Evolutionary conservation across 2,329 filamentous ascomycete genomes (phyloP).

Genomic region (Mycosphaerelloides madeirae): DNA sequence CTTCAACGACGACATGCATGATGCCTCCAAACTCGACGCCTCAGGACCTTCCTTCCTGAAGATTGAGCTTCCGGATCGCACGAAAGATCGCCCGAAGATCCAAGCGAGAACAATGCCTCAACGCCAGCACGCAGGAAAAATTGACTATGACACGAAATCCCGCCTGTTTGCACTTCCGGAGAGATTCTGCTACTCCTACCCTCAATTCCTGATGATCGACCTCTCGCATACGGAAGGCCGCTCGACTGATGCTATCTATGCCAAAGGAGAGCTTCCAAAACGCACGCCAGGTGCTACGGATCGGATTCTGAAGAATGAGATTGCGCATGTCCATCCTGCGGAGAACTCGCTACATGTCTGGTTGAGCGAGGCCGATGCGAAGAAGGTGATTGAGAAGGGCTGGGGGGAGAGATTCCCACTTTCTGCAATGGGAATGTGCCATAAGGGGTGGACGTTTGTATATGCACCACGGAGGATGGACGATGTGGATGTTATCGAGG

Average conservation of each 20-base stretch:
- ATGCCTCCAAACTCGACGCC: constrained; percentile 7
- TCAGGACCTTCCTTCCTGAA: constrained; percentile 2
- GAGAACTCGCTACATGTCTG: constrained; percentile 20
- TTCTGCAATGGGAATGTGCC: constrained; percentile 9
- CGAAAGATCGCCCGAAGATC: constrained; percentile 7
- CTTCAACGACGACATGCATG: constrained; percentile 9
- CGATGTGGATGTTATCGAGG: constrained; percentile 13
- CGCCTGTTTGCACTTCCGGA: constrained; percentile 10
- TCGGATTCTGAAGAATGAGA: constrained; percentile 12
- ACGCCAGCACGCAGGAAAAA: constrained; percentile 8
- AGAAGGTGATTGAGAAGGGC: constrained; percentile 10
- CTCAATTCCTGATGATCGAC: constrained; percentile 9
- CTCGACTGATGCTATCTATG: constrained; percentile 17
- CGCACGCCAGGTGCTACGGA: constrained; percentile 3
- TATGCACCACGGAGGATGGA: constrained; percentile 36
- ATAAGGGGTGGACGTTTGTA: constrained; percentile 15
- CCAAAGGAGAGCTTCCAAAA: neutral
- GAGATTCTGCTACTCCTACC: constrained; percentile 4
- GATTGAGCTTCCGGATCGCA: constrained; percentile 4
- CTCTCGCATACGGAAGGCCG: constrained; percentile 13
- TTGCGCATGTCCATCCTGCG: constrained; percentile 17
- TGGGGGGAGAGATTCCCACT: constrained; percentile 19
- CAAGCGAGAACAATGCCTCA: constrained; percentile 14
- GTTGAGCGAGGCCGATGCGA: constrained; percentile 14
- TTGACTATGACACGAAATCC: too few species aligned